Conservation (phyloP, 2,329 filamentous ascomycete genomes). For the Penicillium sp. region DNA sequence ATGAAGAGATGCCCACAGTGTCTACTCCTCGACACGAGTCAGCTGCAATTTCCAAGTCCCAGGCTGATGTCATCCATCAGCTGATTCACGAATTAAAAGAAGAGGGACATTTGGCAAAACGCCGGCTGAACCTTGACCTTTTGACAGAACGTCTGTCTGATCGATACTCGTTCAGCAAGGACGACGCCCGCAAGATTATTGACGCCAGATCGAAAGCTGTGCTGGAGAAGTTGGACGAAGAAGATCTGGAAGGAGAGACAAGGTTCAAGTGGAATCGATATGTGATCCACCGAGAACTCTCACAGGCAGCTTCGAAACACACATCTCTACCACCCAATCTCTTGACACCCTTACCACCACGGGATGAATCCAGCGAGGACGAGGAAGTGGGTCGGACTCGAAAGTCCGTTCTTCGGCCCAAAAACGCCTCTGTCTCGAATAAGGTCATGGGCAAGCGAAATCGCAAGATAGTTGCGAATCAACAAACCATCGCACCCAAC, state of each 20-base stretch:
- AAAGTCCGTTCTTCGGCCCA: constrained; percentile 45
- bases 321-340: constrained; percentile 25
- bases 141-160: constrained; percentile 30
- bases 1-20: constrained; percentile 20
- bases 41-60: constrained; percentile 27
- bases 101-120: constrained; percentile 39
- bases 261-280: constrained; percentile 40
- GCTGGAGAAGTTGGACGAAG: constrained; percentile 36
- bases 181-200: constrained; percentile 37
- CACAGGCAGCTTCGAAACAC: constrained; percentile 27
- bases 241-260: constrained; percentile 23
- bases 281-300: constrained; percentile 40
- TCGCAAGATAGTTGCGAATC: constrained; percentile 26
- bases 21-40: constrained; percentile 24
- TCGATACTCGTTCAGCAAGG: constrained; percentile 28
- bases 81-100: constrained; percentile 38
- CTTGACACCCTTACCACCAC: constrained; percentile 33
- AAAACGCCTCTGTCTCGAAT: constrained; percentile 35
- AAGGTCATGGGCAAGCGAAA: constrained; percentile 42
- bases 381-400: constrained; percentile 32
- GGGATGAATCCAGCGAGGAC: constrained; percentile 32
- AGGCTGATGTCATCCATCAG: constrained; percentile 36
- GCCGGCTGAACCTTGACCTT: constrained; percentile 36
- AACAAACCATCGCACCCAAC: constrained; percentile 22
- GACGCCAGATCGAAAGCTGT: constrained; percentile 30